Evolutionary conservation across 225 moss, liverwort and hornwort species (phyloP), one percentile per base, ranked within the genome.

Genomic region (Neckera pumila): DNA sequence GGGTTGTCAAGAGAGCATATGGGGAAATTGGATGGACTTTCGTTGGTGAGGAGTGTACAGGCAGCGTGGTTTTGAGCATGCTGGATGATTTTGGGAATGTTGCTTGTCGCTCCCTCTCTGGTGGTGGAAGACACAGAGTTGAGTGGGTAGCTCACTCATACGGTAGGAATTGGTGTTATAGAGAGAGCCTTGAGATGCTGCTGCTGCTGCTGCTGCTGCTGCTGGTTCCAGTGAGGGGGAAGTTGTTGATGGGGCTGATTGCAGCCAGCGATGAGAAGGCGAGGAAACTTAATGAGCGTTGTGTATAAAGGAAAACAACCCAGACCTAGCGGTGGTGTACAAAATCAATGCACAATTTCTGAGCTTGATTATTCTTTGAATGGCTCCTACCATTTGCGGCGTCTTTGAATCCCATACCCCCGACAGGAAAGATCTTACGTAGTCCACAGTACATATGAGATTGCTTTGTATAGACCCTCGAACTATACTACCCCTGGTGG

Each of bases 291-390:
- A 53, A 47, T 84, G 70, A 81, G 84, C 73, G 79, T 83, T 90
- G 83, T 92, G 87, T 91, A 89, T 80, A 91, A 79, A 75, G 54
- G n/a, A 57, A 81, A 84, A 57, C 81, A 81, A 85, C 87, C 65
- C 82, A 71, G 72, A 83, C 89, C 76, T 38, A 76, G 86, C 88
- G 77, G 77, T 82, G 82, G 86, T 89, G 89, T 84, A 84, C 86
- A 89, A 89, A 84, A 76, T 58, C 80, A 87, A 74, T 89, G 89
- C 89, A 84, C 91, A 70, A 87, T 81, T 89, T 79, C 85, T 91
- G 87, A 89, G 91, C 84, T 89, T 87, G 87, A 89, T 85, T 80
- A 89, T 89, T 89, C 91, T 91, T 88, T 85, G 87, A 87, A 83
- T 86, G 73, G 72, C 87, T 87, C 87, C 79, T 81, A 88, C 88